Evolutionary conservation across 208 protist genomes (phyloP), one percentile per base, ranked within the genome.

Genomic region (Leishmania major): DNA sequence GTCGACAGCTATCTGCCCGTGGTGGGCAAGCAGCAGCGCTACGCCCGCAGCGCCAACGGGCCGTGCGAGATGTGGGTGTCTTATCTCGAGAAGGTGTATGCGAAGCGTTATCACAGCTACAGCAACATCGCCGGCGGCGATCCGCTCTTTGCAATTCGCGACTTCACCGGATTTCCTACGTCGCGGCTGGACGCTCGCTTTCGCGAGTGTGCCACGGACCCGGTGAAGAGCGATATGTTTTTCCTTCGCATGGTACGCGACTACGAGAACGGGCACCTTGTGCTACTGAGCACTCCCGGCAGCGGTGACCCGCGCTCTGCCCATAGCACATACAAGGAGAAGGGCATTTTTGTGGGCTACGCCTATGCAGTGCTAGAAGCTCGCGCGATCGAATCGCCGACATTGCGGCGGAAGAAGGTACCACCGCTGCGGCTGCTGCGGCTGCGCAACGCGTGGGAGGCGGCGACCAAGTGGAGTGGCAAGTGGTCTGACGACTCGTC

Each of bases 1-100:
- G 88, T 98, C 62, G 96, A 98, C 83, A 91, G 96, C 88, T 96
- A 94, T 83, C 85, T 98, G 5, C 93, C 95, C 40, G 90, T 92
- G n/a, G 79, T 84, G 4, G 89, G 88, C 71, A 87, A 87, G 37
- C 82, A 80, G 47, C 90, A 89, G 31, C 92, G 89, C 75, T 97
- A 92, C 81, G 91, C 89, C 19, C 87, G 88, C 60, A 83, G 80
- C 53, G 89, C 89, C 66, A 81, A 76, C 17, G 94, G 96, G 60
- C 89, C 91, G 49, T 71, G 83, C 40, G 92, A 98, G 85, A 69
- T 97, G 67, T 98, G 96, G 94, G 84, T 92, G 15, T 87, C 86
- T 22, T 79, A 97, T 37, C 73, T 96, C 22, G 85, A 98, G 76
- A 98, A 98, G 90, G 96, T 93, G 31, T 98, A 97, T 81, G 93